These are phyloP conservation scores for Tetrahymena thermophila DNA, from an alignment of 73 alveolate species.

Conservation along the genomic window DNA sequence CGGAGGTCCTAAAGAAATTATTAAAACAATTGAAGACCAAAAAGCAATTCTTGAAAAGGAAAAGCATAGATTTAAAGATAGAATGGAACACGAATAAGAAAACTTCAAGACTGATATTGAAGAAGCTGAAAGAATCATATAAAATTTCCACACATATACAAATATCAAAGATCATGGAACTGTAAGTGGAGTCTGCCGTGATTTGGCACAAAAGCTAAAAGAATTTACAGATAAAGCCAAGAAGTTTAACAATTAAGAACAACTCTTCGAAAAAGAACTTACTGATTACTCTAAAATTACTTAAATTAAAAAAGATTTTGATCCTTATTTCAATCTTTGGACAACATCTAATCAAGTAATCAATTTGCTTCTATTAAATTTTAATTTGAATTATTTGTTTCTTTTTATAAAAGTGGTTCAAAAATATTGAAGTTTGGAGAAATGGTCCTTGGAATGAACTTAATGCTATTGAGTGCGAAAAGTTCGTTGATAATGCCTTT, in stretches of 20 bases:
- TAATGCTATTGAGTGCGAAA: slow-evolving; percentile 73
- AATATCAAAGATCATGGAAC: slow-evolving; percentile 87
- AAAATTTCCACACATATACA: slow-evolving; percentile 79
- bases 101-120: slow-evolving; percentile 91
- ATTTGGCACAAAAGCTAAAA: slow-evolving; percentile 79
- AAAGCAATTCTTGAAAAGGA: slow-evolving; percentile 87
- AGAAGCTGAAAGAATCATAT: slow-evolving; percentile 80
- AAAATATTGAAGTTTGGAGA: slow-evolving; percentile 66
- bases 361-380: background rate
- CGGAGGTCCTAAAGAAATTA: slow-evolving; percentile 92
- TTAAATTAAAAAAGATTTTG: slow-evolving; percentile 79
- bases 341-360: slow-evolving; percentile 51
- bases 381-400: background rate
- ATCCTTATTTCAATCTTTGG: slow-evolving; percentile 85
- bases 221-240: slow-evolving; percentile 87
- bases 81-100: slow-evolving; percentile 87
- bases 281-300: slow-evolving; percentile 90
- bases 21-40: slow-evolving; percentile 77
- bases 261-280: slow-evolving; percentile 81
- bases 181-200: slow-evolving; percentile 77
- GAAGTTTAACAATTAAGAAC: slow-evolving; percentile 88
- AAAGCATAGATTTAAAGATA: slow-evolving; percentile 83
- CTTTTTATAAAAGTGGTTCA: slow-evolving; percentile 53
- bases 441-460: slow-evolving; percentile 78
- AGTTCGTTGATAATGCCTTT: slow-evolving; percentile 64